Base-by-base conservation (phyloP, 2,329 filamentous ascomycete species). In the Pezicula rhizophila region DNA sequence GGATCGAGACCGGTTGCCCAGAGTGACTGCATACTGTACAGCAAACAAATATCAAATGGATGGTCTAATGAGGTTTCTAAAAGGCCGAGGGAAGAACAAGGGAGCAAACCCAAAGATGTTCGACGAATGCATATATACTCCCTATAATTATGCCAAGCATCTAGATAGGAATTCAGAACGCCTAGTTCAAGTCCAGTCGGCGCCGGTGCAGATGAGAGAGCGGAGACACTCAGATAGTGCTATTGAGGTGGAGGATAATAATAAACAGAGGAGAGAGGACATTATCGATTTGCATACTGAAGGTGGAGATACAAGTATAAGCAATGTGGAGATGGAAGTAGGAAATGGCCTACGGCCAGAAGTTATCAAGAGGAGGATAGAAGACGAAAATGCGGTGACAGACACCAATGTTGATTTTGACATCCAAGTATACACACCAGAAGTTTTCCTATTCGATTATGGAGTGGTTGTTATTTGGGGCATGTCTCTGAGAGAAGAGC, bases 381-480 rank as follows among this genome's bases (percentile, higher is more conserved):
- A 71, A 25, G 66, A 72, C 51, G 70, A 72, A 60, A 55, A 58
- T 62, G 37, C 25, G 25, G 62, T 60, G 25, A 49, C 49, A 17
- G 56, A 58, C 41, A 52, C 45, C 52, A 77, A 78, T 14, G 76
- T 80, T 5, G 88, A 95, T 64, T 88, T 96, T 53, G 90, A 96
- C 63, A 95, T 80, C 2, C 79, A 85, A 42, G 85, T 97, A 3
- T 89, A 96, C 67, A 95, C 87, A 1, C 91, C 93, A 0, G 93
- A 99, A 66, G 79, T 96, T 2, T 99, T 99, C 65, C 76, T 99
- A 11, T 99, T 97, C 63, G 89, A 96, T 64, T 99, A 99, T 63
- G 93, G 93, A 51, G 95, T 96, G 2, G 89, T 96, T 5, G 93
- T 99, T 12, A 90, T 97, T 65, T 99, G 93, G 93, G 93, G 93